These are phyloP conservation scores for Fusarium brevicatenulatum DNA, from an alignment of 2,329 filamentous ascomycete species.

Conservation along the genomic window DNA sequence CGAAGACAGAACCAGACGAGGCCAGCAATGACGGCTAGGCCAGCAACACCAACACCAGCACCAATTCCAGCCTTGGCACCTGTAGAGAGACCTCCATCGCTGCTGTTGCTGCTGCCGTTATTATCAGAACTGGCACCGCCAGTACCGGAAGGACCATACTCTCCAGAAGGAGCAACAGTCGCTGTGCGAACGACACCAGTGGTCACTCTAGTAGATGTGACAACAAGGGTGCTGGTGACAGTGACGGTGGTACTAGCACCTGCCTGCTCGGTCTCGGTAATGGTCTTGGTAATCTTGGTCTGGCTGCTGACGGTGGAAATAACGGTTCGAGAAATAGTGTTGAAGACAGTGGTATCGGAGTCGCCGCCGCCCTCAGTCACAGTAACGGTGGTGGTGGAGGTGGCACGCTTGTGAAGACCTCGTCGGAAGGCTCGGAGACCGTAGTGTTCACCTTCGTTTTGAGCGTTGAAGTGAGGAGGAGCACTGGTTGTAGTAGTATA, in stretches of 20 bases:
- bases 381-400: slow-evolving; percentile 47
- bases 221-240: slow-evolving; percentile 50
- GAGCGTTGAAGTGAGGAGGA: slow-evolving; percentile 20
- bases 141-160: slow-evolving; percentile 34
- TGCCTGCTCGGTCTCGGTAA: slow-evolving; percentile 48
- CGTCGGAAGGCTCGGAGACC: slow-evolving; percentile 35
- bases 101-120: slow-evolving; percentile 27
- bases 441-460: slow-evolving; percentile 16
- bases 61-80: slow-evolving; percentile 59
- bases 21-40: slow-evolving; percentile 46
- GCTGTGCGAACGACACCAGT: slow-evolving; percentile 46
- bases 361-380: slow-evolving; percentile 43
- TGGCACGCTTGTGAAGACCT: slow-evolving; percentile 49
- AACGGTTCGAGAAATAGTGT: slow-evolving; percentile 47
- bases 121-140: slow-evolving; percentile 16
- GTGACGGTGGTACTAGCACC: slow-evolving; percentile 54
- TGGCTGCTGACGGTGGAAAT: slow-evolving; percentile 46
- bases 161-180: slow-evolving; percentile 43
- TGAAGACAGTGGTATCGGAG: slow-evolving; percentile 40
- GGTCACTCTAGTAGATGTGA: slow-evolving; percentile 49
- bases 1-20: slow-evolving; percentile 47
- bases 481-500: slow-evolving; percentile 33
- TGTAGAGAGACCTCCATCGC: slow-evolving; percentile 49
- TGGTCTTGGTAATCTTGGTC: slow-evolving; percentile 44
- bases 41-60: slow-evolving; percentile 52